Evolutionary conservation across 1,284 basidiomycete genomes (phyloP), one percentile per base, ranked within the genome.

Genomic region (Cryptococcus sp.): DNA sequence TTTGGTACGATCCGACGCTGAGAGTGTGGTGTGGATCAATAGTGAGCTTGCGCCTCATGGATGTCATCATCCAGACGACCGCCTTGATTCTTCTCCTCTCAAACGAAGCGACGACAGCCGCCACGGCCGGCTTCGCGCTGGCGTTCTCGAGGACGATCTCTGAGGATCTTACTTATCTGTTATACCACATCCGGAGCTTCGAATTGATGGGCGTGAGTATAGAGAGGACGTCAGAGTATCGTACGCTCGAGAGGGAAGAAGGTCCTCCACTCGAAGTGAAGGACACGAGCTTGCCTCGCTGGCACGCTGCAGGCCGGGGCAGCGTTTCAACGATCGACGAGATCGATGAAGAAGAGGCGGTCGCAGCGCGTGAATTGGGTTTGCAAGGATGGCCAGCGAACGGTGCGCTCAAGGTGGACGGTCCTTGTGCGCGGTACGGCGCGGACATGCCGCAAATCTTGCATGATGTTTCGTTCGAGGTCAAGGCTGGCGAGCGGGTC

Each of bases 171-270:
- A 62, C 61, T 11, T 62, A 59, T 56, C 39, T 69, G 1, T 27
- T 73, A 1, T 47, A 58, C 27, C 49, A 64, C 10, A 25, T 70
- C 8, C 57, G 67, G 80, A 61, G 73, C 54, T 72, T 74, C 51
- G 75, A 78, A 51, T 65, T 73, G 7, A 60, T 69, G 22, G 76
- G 76, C 17, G 70, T 77, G 50, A 66, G 58, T 44, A 78, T 90
- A 57, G 88, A 90, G 54, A 83, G 89, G 22, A 85, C 89, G 39
- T 82, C 86, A 61, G 83, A 83, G 17, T 90, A 89, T 68, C 72
- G 87, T 47, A 72, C 78, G 1, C 66, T 80, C 20, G 74, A 76
- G 13, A 61, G 62, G 8, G 80, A 82, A 63, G 81, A 82, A 47
- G 70, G 61, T 15, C n/a, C 54, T 17, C 10, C 25, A 2, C 48